These are phyloP conservation scores for Pneumocystis wakefieldiae DNA, from an alignment of 1,139 yeast species.

Conservation along the genomic window DNA sequence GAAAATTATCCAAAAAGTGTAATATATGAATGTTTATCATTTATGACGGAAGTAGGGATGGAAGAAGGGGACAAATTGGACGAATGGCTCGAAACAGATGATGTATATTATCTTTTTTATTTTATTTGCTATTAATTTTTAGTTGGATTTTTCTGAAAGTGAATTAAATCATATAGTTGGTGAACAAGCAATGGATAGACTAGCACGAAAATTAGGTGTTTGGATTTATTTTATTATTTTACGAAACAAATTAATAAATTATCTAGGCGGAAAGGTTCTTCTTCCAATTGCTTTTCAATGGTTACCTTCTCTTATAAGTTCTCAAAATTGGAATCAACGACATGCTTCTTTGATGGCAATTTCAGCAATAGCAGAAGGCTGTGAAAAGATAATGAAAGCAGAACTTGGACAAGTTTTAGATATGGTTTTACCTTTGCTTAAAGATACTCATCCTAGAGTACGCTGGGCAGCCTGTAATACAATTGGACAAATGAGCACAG, in stretches of 20 bases:
- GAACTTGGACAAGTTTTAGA: conserved; percentile 74
- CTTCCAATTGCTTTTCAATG: conserved; percentile 78
- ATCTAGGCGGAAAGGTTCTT: conserved; percentile 54
- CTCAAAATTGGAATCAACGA: conserved; percentile 79
- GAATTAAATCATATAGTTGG: conserved; percentile 70
- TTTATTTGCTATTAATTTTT: not conserved
- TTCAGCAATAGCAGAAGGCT: conserved; percentile 94
- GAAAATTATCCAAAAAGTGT: conserved; percentile 56
- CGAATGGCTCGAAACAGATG: conserved; percentile 71
- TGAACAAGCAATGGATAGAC: conserved; percentile 82
- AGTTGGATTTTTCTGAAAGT: conserved; percentile 57
- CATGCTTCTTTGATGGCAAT: conserved; percentile 96
- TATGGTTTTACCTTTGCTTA: conserved; percentile 64
- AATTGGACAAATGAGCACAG: conserved; percentile 94
- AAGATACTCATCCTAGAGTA: conserved; percentile 81
- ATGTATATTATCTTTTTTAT: conserved; percentile 18
- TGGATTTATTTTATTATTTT: not conserved
- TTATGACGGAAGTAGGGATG: conserved; percentile 86
- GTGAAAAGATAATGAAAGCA: conserved; percentile 69
- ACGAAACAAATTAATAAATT: not conserved
- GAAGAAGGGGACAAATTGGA: conserved; percentile 71
- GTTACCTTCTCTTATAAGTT: conserved; percentile 66
- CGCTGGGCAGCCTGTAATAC: conserved; percentile 97
- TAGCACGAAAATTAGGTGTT: conserved; percentile 45
- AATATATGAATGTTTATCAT: conserved; percentile 56